These are phyloP conservation scores for Hypoxylon perforatum DNA, from an alignment of 495 filamentous ascomycete genomes.

Conservation along the genomic window DNA sequence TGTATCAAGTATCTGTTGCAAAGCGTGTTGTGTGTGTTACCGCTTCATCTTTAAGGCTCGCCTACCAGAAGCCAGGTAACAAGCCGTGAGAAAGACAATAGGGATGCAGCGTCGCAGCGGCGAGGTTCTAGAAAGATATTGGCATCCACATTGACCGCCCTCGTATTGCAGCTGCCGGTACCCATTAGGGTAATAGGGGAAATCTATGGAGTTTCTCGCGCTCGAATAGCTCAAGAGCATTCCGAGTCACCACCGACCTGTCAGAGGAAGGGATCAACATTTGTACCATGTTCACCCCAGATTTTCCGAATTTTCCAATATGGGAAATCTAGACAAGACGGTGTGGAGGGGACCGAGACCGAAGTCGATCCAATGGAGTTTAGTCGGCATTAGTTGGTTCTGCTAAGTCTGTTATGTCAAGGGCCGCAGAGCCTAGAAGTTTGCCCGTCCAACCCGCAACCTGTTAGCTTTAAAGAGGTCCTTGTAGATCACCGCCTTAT, in stretches of 20 bases:
- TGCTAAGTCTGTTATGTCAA: slow-evolving; percentile 12
- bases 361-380: slow-evolving; percentile 16
- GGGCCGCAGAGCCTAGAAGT: slow-evolving; percentile 16
- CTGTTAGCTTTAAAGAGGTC: slow-evolving; percentile 13
- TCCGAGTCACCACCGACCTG: slow-evolving; percentile 17
- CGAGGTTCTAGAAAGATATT: slow-evolving; percentile 40
- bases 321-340: slow-evolving; percentile 31
- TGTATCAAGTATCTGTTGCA: slow-evolving; percentile 12
- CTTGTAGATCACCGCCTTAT: slow-evolving; percentile 34
- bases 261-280: slow-evolving; percentile 25
- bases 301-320: slow-evolving; percentile 29
- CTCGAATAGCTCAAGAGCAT: too few species aligned
- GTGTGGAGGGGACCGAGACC: slow-evolving; percentile 18
- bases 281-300: slow-evolving; percentile 26
- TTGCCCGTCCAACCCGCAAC: too few species aligned
- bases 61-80: slow-evolving; percentile 36
- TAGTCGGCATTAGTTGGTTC: slow-evolving; percentile 19
- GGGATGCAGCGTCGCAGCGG: slow-evolving; percentile 29
- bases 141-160: slow-evolving; percentile 34
- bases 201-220: slow-evolving; percentile 25
- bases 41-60: slow-evolving; percentile 19
- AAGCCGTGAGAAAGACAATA: slow-evolving; percentile 6
- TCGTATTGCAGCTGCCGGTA: slow-evolving; percentile 42
- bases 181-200: slow-evolving; percentile 35
- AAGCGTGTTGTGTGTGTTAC: slow-evolving; percentile 29